A percentile compares a stretch with the other conserved stretches of the same genome.
phyloP scores from a whole-genome alignment of 257 asterid genomes.

The Orobanche coerulescens region DNA sequence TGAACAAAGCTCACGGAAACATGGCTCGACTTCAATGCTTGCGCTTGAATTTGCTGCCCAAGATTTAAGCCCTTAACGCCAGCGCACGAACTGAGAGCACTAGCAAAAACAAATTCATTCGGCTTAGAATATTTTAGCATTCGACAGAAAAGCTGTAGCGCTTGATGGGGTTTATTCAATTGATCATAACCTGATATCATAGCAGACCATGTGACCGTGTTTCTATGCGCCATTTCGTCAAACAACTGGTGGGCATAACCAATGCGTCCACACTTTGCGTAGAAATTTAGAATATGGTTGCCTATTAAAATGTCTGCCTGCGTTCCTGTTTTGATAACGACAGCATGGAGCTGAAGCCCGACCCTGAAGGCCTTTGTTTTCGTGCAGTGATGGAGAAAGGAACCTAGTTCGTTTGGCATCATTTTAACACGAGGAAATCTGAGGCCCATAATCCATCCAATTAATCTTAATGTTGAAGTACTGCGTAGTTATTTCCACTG shows the following conservation, averaged over 20 bases:
- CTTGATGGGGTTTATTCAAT: constrained; percentile 30
- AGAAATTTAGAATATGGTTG: constrained; percentile 57
- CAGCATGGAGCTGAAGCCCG: constrained; percentile 53
- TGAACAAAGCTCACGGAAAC: constrained; percentile 41
- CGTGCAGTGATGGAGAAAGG: constrained; percentile 50
- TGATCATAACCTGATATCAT: constrained; percentile 67
- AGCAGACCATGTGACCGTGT: constrained; percentile 63
- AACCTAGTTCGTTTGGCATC: constrained; percentile 41
- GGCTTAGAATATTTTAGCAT: constrained; percentile 45
- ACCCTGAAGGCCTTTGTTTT: constrained; percentile 31
- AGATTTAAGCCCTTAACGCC: constrained; percentile 31
- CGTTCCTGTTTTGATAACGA: constrained; percentile 46
- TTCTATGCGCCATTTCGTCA: constrained; percentile 50
- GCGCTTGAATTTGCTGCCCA: constrained; percentile 61
- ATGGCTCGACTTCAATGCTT: constrained; percentile 41
- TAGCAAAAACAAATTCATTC: constrained; percentile 49
- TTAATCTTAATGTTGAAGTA: not conserved
- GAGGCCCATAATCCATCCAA: not conserved
- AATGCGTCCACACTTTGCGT: constrained; percentile 57
- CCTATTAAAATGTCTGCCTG: constrained; percentile 28
- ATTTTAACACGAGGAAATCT: constrained; percentile 4
- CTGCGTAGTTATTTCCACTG: too few relatives aligned
- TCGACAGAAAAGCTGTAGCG: constrained; percentile 35
- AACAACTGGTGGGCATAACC: constrained; percentile 43
- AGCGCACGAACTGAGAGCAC: constrained; percentile 67